Conservation (phyloP, 345 rosid species). For the Arabis hirsuta region DNA sequence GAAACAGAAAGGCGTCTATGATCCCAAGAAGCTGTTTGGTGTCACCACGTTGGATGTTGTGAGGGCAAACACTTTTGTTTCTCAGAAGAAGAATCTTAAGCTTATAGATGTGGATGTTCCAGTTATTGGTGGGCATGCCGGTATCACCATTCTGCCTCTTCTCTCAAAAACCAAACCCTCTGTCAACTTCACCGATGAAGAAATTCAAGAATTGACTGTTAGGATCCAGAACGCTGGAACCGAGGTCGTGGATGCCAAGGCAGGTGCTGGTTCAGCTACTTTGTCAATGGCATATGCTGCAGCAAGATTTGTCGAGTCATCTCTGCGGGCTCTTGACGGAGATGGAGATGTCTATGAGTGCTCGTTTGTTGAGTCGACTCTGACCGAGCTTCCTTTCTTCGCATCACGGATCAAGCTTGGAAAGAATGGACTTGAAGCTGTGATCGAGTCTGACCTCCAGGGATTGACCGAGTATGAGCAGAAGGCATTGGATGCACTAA, state of each 20-base stretch:
- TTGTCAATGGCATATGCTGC: conserved; percentile 98
- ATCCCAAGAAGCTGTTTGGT: conserved; percentile 95
- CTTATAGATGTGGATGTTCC: conserved; percentile 95
- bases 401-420: conserved; percentile 90
- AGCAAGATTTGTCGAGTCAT: conserved; percentile 94
- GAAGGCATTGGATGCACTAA: conserved; percentile 80
- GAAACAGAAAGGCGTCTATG: conserved; percentile 84
- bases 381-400: conserved; percentile 85
- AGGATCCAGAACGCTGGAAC: conserved; percentile 96
- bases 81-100: conserved; percentile 84
- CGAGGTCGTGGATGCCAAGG: conserved; percentile 97
- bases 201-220: conserved; percentile 70
- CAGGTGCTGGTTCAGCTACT: conserved; percentile 96
- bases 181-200: conserved; percentile 72
- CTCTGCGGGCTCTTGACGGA: conserved; percentile 93
- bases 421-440: conserved; percentile 79
- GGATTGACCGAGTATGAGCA: conserved; percentile 80
- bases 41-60: conserved; percentile 91
- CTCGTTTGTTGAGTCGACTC: conserved; percentile 70
- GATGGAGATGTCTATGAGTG: conserved; percentile 90
- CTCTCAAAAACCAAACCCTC: conserved; percentile 82
- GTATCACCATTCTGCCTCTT: conserved; percentile 86
- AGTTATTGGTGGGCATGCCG: conserved; percentile 95
- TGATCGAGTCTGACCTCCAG: conserved; percentile 69
- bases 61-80: conserved; percentile 89